Conservation (phyloP, 2,329 filamentous ascomycete genomes). For the Penicillium griseofulvum region DNA sequence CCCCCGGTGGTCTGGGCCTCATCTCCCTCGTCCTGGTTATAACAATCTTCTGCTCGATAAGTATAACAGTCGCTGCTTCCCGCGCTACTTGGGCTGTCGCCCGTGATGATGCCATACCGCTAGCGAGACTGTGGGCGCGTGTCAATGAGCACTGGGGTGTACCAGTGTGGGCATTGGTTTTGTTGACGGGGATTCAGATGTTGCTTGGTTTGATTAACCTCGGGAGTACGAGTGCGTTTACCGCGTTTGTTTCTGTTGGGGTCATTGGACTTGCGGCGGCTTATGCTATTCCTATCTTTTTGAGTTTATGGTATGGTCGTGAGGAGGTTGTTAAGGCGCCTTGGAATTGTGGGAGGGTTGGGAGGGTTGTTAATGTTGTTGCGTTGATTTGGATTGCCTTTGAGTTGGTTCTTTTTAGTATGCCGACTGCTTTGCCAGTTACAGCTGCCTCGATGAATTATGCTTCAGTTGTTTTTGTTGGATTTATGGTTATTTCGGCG, state of each 20-base stretch:
- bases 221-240: conserved; percentile 47
- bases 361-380: conserved; percentile 47
- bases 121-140: conserved; percentile 37
- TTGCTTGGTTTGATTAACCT: conserved; percentile 52
- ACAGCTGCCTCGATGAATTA: conserved; percentile 57
- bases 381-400: conserved; percentile 54
- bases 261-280: conserved; percentile 57
- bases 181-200: conserved; percentile 49
- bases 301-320: conserved; percentile 50
- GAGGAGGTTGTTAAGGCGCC: conserved; percentile 49
- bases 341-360: conserved; percentile 52
- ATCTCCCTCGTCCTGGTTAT: conserved; percentile 52
- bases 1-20: conserved; percentile 48
- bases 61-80: conserved; percentile 52
- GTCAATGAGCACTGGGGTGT: conserved; percentile 39
- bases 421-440: conserved; percentile 54
- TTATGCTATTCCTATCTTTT: conserved; percentile 56
- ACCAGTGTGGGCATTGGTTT: conserved; percentile 43
- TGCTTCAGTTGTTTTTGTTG: conserved; percentile 56
- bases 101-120: conserved; percentile 46
- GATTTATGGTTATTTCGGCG: conserved; percentile 52
- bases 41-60: conserved; percentile 55
- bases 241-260: conserved; percentile 53
- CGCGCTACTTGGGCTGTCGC: conserved; percentile 49
- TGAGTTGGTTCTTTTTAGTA: conserved; percentile 54